Conservation (phyloP, 1,284 basidiomycete species). For the Jaminaea rosea region DNA sequence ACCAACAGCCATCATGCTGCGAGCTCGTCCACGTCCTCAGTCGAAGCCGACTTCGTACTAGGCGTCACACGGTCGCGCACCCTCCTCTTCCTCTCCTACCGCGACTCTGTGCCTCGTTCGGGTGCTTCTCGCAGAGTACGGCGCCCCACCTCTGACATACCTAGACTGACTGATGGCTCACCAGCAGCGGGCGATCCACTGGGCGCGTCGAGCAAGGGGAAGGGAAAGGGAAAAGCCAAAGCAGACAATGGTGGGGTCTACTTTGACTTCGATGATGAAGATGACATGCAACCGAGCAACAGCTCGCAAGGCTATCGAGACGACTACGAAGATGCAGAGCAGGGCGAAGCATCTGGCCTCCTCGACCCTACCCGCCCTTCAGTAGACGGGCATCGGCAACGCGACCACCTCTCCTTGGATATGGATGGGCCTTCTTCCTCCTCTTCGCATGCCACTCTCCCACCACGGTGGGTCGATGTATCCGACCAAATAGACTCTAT, state of each 20-base stretch:
- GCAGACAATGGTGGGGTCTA: constrained; percentile 8
- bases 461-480: constrained; percentile 43
- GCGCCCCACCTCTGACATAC: no score
- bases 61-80: constrained; percentile 71
- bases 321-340: constrained; percentile 2
- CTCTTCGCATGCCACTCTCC: constrained; percentile 23
- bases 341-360: constrained; percentile 49
- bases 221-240: constrained; percentile 8
- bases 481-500: constrained; percentile 35
- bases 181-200: constrained; percentile 54
- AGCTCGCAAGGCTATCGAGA: no score
- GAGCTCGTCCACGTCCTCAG: no score
- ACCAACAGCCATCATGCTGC: no score
- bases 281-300: constrained; percentile 14
- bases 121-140: no score
- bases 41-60: no score
- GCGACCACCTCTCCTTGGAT: constrained; percentile 3
- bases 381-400: neutral
- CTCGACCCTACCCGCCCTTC: constrained; percentile 6
- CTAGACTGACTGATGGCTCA: constrained; percentile 40
- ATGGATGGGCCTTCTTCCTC: no score
- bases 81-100: constrained; percentile 85
- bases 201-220: neutral
- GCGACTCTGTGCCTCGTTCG: constrained; percentile 61
- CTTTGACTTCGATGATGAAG: constrained; percentile 22